Conservation (phyloP, 495 filamentous ascomycete genomes). For the Penicillium pulvis region DNA sequence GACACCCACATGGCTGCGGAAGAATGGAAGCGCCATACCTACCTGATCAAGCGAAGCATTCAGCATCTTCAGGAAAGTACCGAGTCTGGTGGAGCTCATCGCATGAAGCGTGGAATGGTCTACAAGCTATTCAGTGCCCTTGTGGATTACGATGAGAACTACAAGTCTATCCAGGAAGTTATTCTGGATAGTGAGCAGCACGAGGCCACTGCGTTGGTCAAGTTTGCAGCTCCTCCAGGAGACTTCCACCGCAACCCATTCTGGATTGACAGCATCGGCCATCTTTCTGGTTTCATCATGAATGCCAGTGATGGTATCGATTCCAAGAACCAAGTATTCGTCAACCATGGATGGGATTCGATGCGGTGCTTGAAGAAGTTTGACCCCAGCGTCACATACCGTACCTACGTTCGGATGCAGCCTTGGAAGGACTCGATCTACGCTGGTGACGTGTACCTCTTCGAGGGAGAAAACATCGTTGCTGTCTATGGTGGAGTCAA, state of each 20-base stretch:
- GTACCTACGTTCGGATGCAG: slow-evolving; percentile 70
- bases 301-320: slow-evolving; percentile 76
- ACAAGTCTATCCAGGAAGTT: slow-evolving; percentile 74
- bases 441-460: slow-evolving; percentile 55
- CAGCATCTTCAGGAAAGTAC: slow-evolving; percentile 51
- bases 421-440: slow-evolving; percentile 45
- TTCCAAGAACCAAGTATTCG: slow-evolving; percentile 68
- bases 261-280: slow-evolving; percentile 69
- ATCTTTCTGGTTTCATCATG: slow-evolving; percentile 75
- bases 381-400: slow-evolving; percentile 63
- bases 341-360: slow-evolving; percentile 76
- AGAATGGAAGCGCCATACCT: slow-evolving; percentile 51
- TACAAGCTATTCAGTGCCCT: slow-evolving; percentile 76
- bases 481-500: slow-evolving; percentile 67
- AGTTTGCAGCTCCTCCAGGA: slow-evolving; percentile 65
- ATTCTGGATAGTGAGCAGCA: slow-evolving; percentile 69
- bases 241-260: slow-evolving; percentile 68
- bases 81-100: slow-evolving; percentile 54
- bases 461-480: slow-evolving; percentile 59
- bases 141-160: slow-evolving; percentile 68
- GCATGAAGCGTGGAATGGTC: slow-evolving; percentile 67
- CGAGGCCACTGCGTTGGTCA: slow-evolving; percentile 71
- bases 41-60: slow-evolving; percentile 52
- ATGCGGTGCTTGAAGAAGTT: slow-evolving; percentile 70
- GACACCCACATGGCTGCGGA: slow-evolving; percentile 26